Evolutionary conservation across 1,284 basidiomycete species (phyloP), one percentile per base, ranked within the genome.

Genomic region (Ustilago bromivora): DNA sequence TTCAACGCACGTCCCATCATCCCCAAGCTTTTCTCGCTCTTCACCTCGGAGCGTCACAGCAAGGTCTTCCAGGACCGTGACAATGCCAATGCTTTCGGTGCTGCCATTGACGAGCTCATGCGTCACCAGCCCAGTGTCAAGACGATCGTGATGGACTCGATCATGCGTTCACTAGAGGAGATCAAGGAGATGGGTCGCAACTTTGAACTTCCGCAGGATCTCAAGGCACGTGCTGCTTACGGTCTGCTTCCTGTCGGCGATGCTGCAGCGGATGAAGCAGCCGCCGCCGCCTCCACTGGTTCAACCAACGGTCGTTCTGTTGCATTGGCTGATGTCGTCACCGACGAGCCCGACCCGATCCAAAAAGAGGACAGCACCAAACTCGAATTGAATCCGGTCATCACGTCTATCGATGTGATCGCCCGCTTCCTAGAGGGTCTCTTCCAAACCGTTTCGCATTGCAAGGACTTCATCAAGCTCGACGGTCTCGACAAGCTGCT

Each of bases 91-190:
- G 88, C 94, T 53, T 91, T 98, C 64, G 97, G 97, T 2, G 91
- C 92, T 7, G 90, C 93, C 15, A 91, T 99, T 41, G 97, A 99
- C 83, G 97, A 99, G 86, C 92, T 99, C 62, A 92, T 97, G 69
- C 91, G 97, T 7, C 97, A 99, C 85, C 97, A 99, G 85, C 97
- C 97, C 2, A 89, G 90, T 1, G 88, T 99, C 63, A 96, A 96
- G 86, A 87, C 89, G 6, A 86, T 91, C 41, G 92, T 97, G 78
- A 70, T 81, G 61, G 71, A 81, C 3, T 69, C 66, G 31, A 77
- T 82, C 66, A 70, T 75, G 58, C 38, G 31, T 11, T 69, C 68
- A 28, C 63, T 79, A 32, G 47, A 66, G 49, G 63, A 67, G 17
- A 73, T 97, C 40, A 91, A 93, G 83, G 89, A 90, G 59, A 87